Evolutionary conservation across 164 flowering plant genomes (phyloP), one percentile per base, ranked within the genome.

Genomic region (Amborella trichopoda): DNA sequence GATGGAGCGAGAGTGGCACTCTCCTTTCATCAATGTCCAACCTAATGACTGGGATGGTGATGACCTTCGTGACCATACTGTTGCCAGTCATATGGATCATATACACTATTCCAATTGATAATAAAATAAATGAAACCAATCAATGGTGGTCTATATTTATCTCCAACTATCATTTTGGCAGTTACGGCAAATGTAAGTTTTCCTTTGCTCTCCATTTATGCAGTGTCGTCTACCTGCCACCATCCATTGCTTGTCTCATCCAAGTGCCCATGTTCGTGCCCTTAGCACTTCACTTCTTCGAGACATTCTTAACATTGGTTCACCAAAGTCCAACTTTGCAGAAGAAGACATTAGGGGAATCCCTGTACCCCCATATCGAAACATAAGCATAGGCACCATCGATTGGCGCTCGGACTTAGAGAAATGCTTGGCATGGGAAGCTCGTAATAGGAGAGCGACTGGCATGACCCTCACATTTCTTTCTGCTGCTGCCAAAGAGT

Each of bases 201-300:
- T n/a, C n/a, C n/a, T n/a, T n/a, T n/a, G n/a, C 4, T 2, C 17
- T 5, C 8, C 26, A 28, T 52, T 0, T 14, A 30, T 78, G 81
- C 93, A 90, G 95, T 86, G 98, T 62, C 98, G 96, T 23, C 72
- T 90, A 48, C 72, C 95, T 42, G 89, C 98, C 22, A 86, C 91
- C 9, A 46, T 74, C 32, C 82, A 68, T 16, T 90, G 98, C 69
- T 81, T 90, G 49, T 86, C 91, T 65, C 95, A 83, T 67, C 94
- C 89, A 50, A 90, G 95, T 65, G 95, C 97, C 13, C 94, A 81
- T 63, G 95, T 90, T 40, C 94, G 97, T 22, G 86, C 97, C 22
- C 76, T 90, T 23, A 86, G 98, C 78, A 79, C 56, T 14, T 90
- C 95, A 18, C 89, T 90, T 48, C 89, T 90, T 26, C 86, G 95